These are phyloP conservation scores for Neurospora cerealis DNA, from an alignment of 495 filamentous ascomycete species.

Conservation along the genomic window DNA sequence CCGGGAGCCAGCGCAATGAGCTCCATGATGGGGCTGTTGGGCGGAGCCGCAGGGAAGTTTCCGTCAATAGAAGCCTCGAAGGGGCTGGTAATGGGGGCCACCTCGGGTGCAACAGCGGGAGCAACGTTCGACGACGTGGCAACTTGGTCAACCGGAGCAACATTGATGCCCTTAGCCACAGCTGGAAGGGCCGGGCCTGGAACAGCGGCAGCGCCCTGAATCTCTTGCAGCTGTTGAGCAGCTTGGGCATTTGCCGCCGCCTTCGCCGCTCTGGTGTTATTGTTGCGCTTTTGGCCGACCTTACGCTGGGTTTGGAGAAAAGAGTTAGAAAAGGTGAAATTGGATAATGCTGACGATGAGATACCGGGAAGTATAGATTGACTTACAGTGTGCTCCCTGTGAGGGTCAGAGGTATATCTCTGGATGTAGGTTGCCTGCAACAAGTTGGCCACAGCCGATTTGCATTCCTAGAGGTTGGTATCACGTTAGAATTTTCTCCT, in stretches of 20 bases:
- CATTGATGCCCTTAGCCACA: neutral
- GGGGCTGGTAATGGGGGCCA: too few species aligned
- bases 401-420: neutral
- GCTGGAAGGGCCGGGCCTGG: neutral
- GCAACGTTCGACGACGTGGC: neutral
- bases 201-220: neutral
- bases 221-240: neutral
- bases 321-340: neutral
- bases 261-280: neutral
- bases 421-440: neutral
- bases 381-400: neutral
- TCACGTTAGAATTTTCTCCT: neutral
- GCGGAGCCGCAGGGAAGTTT: neutral
- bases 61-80: neutral
- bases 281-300: neutral
- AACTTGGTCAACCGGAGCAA: too few species aligned
- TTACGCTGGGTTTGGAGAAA: neutral
- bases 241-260: neutral
- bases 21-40: neutral
- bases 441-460: neutral
- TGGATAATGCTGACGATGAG: too few species aligned
- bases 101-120: neutral
- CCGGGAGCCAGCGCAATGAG: too few species aligned
- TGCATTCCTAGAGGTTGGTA: neutral
- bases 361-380: neutral